These are phyloP conservation scores for Claviceps monticola DNA, from an alignment of 2,329 filamentous ascomycete species.

Conservation along the genomic window DNA sequence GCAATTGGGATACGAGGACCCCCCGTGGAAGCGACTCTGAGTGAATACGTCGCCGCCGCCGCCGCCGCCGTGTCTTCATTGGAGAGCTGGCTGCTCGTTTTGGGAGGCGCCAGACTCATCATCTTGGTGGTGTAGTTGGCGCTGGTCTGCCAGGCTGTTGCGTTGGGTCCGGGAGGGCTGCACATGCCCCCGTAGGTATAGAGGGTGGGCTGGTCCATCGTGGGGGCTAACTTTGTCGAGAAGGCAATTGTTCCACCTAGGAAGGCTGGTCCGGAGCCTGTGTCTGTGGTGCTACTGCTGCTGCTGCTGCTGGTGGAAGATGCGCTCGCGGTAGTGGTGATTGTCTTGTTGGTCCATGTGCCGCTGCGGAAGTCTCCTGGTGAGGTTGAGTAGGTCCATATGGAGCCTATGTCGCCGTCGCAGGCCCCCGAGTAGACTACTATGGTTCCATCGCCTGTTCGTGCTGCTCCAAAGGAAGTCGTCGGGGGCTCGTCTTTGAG, in stretches of 20 bases:
- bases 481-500: conserved; percentile 30
- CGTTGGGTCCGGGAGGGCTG: conserved; percentile 30
- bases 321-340: conserved; percentile 10
- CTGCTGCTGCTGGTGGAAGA: conserved; percentile 11
- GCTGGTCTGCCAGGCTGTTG: conserved; percentile 45
- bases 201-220: conserved; percentile 38
- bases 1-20: conserved; percentile 68
- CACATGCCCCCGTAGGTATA: conserved; percentile 92
- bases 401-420: conserved; percentile 32
- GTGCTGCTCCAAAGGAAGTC: conserved; percentile 51
- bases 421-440: conserved; percentile 66
- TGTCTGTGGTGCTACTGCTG: conserved; percentile 12
- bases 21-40: conserved; percentile 27
- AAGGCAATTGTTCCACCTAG: conserved; percentile 51
- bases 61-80: conserved; percentile 1
- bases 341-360: conserved; percentile 18
- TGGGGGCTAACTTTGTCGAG: conserved; percentile 42
- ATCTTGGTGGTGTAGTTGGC: conserved; percentile 73
- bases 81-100: conserved; percentile 1
- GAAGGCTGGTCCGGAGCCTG: conserved; percentile 26
- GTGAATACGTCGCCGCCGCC: conserved; percentile 18
- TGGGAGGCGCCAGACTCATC: conserved; percentile 46
- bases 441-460: conserved; percentile 55
- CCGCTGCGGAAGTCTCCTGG: neutral
- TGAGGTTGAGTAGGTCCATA: conserved; percentile 55